Base-by-base conservation (phyloP, 2,329 filamentous ascomycete genomes). In the Talaromyces sp. region DNA sequence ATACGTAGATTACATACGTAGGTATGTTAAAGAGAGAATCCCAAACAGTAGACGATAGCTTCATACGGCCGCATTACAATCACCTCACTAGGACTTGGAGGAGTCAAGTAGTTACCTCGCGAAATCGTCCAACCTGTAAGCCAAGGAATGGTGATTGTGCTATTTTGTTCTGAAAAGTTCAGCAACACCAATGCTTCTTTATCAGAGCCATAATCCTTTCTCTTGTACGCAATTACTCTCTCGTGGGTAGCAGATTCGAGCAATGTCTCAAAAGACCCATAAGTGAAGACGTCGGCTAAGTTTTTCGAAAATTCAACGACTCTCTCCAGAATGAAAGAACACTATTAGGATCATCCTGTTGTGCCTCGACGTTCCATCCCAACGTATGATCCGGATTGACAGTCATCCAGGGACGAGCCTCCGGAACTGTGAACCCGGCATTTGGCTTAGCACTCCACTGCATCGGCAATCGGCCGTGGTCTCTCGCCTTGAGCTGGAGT, bases 401-500 rank as follows among this genome's bases (percentile, higher is more conserved):
- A 10, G 84, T 82, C 85, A 92, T 92, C 90, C 90, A 92, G 3
- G 89, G 88, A 61, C 80, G 81, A 2, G 72, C 74, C 15, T 27
- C 15, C 9, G 13, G 25, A 9, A 76, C 77, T 0, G 88, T 49
- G 10, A 57, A 63, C 4, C 61, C 61, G 15, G 61, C 61, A 63
- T 52, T 19, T 9, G 61, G 61, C 3, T 13, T 19, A 22, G n/a
- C 31, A 22, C 6, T 57, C 61, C 61, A 63, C 72, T 91, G 89
- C 75, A 92, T 88, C 0, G 90, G 89, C 0, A 88, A 87, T 58
- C 90, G 83, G 9, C 86, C 87, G 73, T 93, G 90, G 75, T 93
- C 90, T 22, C 90, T 74, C 0, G 75, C 77, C 57, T 78, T 78
- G 54, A 75, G 76, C 62, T 76, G 77, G 60, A 77, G 22, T 15